These are phyloP conservation scores for Theobroma cacao DNA, from an alignment of 345 rosid genomes.

Conservation along the genomic window DNA sequence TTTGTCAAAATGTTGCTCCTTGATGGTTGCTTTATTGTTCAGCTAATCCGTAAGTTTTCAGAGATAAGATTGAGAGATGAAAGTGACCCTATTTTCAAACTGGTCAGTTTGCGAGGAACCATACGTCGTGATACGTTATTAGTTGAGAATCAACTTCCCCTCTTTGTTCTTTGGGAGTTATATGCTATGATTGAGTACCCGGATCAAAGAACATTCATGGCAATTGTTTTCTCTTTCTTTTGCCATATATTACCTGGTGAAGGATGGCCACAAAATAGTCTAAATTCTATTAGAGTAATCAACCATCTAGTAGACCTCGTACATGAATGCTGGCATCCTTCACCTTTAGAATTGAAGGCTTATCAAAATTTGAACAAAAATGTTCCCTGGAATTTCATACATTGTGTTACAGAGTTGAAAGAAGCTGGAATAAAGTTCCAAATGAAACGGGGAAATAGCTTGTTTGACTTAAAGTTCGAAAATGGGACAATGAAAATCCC, in stretches of 20 bases:
- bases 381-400: neutral
- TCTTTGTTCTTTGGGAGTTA: conserved; percentile 1
- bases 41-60: neutral
- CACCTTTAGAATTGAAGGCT: neutral
- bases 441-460: neutral
- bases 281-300: neutral
- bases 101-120: neutral
- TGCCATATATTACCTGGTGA: neutral
- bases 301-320: neutral
- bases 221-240: neutral
- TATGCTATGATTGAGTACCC: neutral
- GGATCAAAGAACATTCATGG: neutral
- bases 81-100: neutral
- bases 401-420: conserved; percentile 10
- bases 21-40: conserved; percentile 23
- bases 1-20: conserved; percentile 31
- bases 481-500: conserved; percentile 10
- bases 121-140: neutral
- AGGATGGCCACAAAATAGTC: neutral
- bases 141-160: too few relatives aligned
- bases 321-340: neutral
- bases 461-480: conserved; percentile 20
- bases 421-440: conserved; percentile 26
- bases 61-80: neutral
- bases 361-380: too few relatives aligned